These are phyloP conservation scores for Phascolomyces articulosus DNA, from an alignment of 371 early-diverging fungal species.

Conservation along the genomic window DNA sequence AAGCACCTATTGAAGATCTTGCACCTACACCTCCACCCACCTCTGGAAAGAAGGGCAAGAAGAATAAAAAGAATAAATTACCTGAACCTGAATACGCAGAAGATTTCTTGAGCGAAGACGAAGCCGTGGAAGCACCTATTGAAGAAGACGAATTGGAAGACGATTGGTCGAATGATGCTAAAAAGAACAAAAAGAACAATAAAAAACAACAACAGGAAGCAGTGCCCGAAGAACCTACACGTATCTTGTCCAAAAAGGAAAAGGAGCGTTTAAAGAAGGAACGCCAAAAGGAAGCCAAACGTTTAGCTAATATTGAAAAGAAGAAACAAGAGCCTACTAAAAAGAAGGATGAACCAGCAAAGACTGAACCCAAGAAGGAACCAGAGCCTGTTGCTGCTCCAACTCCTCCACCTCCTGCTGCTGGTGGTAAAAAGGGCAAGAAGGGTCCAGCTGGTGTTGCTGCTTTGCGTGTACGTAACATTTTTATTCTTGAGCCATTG, in stretches of 20 bases:
- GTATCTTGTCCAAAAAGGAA: conserved; percentile 46
- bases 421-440: conserved; percentile 38
- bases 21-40: conserved; percentile 25
- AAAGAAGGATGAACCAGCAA: conserved; percentile 42
- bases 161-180: conserved; percentile 38
- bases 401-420: conserved; percentile 25
- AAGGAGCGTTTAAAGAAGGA: conserved; percentile 58
- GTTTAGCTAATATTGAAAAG: conserved; percentile 52
- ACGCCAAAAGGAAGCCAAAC: conserved; percentile 52
- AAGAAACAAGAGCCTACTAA: conserved; percentile 42
- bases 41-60: conserved; percentile 44
- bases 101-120: background rate
- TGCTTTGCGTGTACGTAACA: conserved; percentile 54
- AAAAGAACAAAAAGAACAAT: conserved; percentile 45
- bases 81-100: conserved; percentile 16
- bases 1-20: conserved; percentile 27
- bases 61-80: conserved; percentile 24
- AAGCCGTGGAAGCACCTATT: conserved; percentile 12
- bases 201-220: conserved; percentile 29
- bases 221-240: conserved; percentile 26
- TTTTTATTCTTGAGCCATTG: background rate
- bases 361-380: conserved; percentile 35
- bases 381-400: conserved; percentile 30
- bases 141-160: conserved; percentile 32
- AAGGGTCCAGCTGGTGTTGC: conserved; percentile 50